Conservation (phyloP, 176 grass and related monocot genomes). For the Triticum urartu region DNA sequence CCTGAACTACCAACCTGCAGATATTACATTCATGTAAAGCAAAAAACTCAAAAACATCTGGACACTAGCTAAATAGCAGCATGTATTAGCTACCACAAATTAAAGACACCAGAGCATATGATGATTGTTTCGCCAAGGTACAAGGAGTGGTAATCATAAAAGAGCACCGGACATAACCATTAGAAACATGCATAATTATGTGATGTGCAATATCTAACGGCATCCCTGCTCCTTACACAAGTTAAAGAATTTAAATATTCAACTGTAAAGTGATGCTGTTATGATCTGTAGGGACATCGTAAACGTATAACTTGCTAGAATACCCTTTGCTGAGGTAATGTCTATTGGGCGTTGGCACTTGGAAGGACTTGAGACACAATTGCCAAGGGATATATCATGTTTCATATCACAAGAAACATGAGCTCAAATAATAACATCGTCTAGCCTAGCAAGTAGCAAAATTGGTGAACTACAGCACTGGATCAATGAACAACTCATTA, state of each 20-base stretch:
- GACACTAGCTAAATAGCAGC: neutral
- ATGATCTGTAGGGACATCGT: neutral
- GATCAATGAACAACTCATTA: neutral
- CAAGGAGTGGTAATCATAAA: neutral
- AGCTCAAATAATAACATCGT: neutral
- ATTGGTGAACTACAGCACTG: neutral
- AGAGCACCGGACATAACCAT: neutral
- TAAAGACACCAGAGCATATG: neutral
- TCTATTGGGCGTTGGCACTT: neutral
- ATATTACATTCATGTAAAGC: conserved; percentile 19
- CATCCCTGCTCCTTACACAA: neutral
- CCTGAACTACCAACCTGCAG: conserved; percentile 35
- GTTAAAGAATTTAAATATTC: neutral
- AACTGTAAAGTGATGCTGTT: neutral
- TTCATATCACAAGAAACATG: conserved; percentile 12
- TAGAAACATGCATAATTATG: neutral
- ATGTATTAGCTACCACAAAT: neutral
- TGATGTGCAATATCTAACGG: neutral
- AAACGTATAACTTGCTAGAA: neutral
- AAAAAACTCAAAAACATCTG: conserved; percentile 15
- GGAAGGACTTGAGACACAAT: neutral
- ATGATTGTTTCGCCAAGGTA: neutral
- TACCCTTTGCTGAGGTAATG: neutral
- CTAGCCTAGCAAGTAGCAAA: neutral
- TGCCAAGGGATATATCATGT: neutral